A percentile compares a stretch with the other conserved stretches of the same genome.
phyloP scores from a whole-genome alignment of 75 land plant genomes.

The Sequoia sempervirens region DNA sequence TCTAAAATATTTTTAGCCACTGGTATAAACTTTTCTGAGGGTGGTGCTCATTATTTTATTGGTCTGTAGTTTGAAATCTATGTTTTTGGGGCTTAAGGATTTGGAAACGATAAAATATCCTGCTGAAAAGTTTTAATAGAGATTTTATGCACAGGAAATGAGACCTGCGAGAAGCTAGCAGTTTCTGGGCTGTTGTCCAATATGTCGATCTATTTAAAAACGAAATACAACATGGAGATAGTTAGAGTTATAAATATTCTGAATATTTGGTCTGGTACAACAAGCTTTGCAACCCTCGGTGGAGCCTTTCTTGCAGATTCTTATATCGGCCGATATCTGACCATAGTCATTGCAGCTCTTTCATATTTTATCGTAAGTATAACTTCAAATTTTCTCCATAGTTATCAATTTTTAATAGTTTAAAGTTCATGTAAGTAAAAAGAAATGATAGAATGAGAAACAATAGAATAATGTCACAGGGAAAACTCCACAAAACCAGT shows the following conservation, averaged over 20 bases:
- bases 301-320: conserved; percentile 40
- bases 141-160: neutral
- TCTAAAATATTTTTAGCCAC: no score
- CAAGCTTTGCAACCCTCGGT: conserved; percentile 24
- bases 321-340: conserved; percentile 29
- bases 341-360: conserved; percentile 20
- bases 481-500: no score
- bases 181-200: neutral
- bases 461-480: no score
- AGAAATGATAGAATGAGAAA: no score
- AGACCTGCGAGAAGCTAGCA: conserved; percentile 4
- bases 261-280: conserved; percentile 35
- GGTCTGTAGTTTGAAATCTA: neutral
- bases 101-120: neutral
- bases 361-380: conserved; percentile 17
- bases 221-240: conserved; percentile 16
- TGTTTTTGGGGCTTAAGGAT: neutral
- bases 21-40: neutral
- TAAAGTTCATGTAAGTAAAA: no score
- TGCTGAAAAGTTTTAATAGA: neutral
- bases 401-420: no score
- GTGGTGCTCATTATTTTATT: neutral
- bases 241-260: conserved; percentile 18
- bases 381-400: no score
- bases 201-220: conserved; percentile 18